Percentiles rank a stretch among this genome's conserved stretches.
These are phyloP conservation scores for Gonapodya prolifera DNA, from an alignment of 192 early-diverging fungal genomes.

Conservation along the genomic window DNA sequence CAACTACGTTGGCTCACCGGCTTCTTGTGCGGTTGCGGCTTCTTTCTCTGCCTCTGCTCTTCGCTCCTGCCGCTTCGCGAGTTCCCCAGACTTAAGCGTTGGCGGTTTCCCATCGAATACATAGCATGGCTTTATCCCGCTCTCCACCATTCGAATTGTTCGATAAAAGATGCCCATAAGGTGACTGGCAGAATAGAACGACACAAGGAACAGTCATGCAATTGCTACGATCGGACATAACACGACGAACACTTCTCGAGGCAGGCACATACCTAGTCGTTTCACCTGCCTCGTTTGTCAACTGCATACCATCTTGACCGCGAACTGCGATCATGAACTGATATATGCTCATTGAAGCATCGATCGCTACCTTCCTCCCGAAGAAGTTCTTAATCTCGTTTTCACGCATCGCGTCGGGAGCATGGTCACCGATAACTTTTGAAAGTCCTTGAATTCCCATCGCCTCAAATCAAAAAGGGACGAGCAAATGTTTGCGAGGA, in stretches of 20 bases:
- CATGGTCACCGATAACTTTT: constrained; percentile 86
- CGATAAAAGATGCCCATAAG: constrained; percentile 95
- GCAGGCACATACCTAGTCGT: constrained; percentile 58
- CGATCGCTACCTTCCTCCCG: constrained; percentile 91
- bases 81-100: constrained; percentile 77
- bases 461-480: not conserved
- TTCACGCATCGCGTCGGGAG: constrained; percentile 68
- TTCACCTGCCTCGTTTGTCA: constrained; percentile 79
- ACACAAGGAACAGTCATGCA: not conserved
- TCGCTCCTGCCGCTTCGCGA: constrained; percentile 31
- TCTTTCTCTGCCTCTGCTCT: constrained; percentile 31
- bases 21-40: constrained; percentile 30
- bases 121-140: constrained; percentile 90
- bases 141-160: constrained; percentile 91
- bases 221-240: not conserved
- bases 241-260: not conserved
- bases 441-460: constrained; percentile 74
- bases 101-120: constrained; percentile 99
- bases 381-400: constrained; percentile 78
- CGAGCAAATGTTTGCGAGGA: too few relatives aligned
- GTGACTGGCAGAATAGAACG: constrained; percentile 42
- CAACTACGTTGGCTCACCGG: constrained; percentile 13
- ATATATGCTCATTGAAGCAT: constrained; percentile 96
- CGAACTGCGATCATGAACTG: constrained; percentile 98
- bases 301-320: constrained; percentile 69